Evolutionary conservation across 768 basidiomycete species (phyloP).

Genomic region (Obba rivulosa): DNA sequence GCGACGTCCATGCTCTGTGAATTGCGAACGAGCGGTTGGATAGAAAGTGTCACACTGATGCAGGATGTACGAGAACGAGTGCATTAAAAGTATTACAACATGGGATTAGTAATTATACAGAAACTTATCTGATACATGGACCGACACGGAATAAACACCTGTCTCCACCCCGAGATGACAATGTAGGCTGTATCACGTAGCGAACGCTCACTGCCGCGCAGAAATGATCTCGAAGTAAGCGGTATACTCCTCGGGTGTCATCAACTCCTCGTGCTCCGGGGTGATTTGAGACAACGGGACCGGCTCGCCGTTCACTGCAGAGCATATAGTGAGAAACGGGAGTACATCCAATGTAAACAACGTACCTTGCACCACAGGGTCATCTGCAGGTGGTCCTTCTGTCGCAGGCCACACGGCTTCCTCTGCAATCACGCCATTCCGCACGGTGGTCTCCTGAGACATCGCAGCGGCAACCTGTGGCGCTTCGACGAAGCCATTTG

Average conservation of each 20-base stretch:
- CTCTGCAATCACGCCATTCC: too few relatives aligned
- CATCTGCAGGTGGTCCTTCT: constrained; percentile 36
- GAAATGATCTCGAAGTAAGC: constrained; percentile 64
- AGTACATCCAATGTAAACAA: too few relatives aligned
- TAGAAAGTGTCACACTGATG: too few relatives aligned
- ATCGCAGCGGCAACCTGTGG: constrained; percentile 4
- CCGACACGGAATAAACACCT: too few relatives aligned
- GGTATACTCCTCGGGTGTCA: constrained; percentile 92
- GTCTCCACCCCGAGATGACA: background rate
- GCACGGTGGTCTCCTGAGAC: too few relatives aligned
- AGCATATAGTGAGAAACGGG: background rate
- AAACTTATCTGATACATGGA: too few relatives aligned
- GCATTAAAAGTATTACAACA: too few relatives aligned
- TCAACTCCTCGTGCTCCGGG: constrained; percentile 87
- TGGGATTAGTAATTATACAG: too few relatives aligned
- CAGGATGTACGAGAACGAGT: too few relatives aligned
- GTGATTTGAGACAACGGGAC: constrained; percentile 78
- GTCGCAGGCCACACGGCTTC: constrained; percentile 1
- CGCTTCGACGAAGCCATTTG: constrained; percentile 15
- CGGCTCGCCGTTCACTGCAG: constrained; percentile 66
- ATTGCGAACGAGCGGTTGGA: too few relatives aligned
- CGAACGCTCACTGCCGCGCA: constrained; percentile 2
- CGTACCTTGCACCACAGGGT: constrained; percentile 68
- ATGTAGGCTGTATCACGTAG: too few relatives aligned
- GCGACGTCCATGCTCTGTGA: too few relatives aligned